Percentiles rank a stretch among this genome's conserved stretches.
These are phyloP conservation scores for Beauveria pseudobassiana DNA, from an alignment of 2,329 filamentous ascomycete genomes.

Conservation along the genomic window DNA sequence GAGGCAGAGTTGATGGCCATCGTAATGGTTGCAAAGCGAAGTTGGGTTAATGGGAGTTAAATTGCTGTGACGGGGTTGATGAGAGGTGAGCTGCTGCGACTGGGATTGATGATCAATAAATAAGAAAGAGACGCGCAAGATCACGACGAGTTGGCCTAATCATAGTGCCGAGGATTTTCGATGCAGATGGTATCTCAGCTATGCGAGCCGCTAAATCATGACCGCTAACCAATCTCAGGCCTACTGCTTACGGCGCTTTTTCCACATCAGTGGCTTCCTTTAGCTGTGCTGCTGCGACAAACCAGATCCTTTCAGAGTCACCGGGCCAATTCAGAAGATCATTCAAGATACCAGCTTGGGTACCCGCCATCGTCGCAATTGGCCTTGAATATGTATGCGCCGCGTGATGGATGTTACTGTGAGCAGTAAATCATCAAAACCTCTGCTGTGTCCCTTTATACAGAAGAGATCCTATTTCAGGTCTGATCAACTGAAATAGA, in stretches of 20 bases:
- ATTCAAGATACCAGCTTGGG: too few relatives aligned
- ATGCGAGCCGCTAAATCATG: not conserved
- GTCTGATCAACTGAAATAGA: too few relatives aligned
- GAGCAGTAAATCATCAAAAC: too few relatives aligned
- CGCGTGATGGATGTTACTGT: too few relatives aligned
- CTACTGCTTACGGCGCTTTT: not conserved
- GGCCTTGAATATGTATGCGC: too few relatives aligned
- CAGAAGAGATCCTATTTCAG: too few relatives aligned
- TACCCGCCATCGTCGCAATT: too few relatives aligned
- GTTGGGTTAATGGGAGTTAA: not conserved
- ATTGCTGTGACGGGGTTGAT: not conserved
- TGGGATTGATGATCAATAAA: not conserved
- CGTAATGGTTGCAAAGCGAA: not conserved
- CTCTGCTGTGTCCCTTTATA: too few relatives aligned
- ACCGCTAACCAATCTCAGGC: not conserved
- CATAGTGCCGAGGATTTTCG: not conserved
- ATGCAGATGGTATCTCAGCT: not conserved
- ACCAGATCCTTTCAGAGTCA: too few relatives aligned
- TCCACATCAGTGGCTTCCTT: too few relatives aligned
- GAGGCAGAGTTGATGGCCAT: conserved; percentile 5
- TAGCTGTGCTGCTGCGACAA: too few relatives aligned
- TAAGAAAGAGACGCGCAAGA: not conserved
- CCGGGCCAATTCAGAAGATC: too few relatives aligned
- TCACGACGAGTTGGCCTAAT: not conserved
- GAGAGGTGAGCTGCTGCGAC: not conserved